A percentile compares a stretch with the other conserved stretches of the same genome.
Conservation (phyloP, 352 stramenopile genomes). For the Phytophthora parvispora region DNA sequence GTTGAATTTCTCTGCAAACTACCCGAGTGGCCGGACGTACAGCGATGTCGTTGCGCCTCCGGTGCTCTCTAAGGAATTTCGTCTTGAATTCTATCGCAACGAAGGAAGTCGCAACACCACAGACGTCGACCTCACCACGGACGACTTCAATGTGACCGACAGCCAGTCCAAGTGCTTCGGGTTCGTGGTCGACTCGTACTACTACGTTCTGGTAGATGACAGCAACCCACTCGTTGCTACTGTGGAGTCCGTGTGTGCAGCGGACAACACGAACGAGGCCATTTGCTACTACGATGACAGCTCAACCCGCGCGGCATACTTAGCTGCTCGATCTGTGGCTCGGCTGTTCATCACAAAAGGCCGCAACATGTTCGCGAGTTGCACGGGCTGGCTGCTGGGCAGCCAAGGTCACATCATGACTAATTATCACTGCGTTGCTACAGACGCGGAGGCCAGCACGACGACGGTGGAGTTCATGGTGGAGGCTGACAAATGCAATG, state of each 20-base stretch:
- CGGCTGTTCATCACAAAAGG: conserved; percentile 26
- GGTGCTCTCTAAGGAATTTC: conserved; percentile 58
- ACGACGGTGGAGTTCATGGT: conserved; percentile 71
- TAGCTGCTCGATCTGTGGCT: conserved; percentile 41
- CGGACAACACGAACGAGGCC: conserved; percentile 63
- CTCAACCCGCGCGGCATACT: conserved; percentile 33
- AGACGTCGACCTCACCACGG: conserved; percentile 8
- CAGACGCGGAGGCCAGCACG: conserved; percentile 31
- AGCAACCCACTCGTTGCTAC: conserved; percentile 45
- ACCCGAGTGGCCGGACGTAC: conserved; percentile 36
- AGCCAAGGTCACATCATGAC: conserved; percentile 66
- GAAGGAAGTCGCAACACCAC: conserved; percentile 4
- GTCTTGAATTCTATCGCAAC: conserved; percentile 66
- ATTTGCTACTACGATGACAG: conserved; percentile 58
- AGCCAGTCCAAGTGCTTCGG: conserved; percentile 52
- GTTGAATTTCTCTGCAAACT: conserved; percentile 50
- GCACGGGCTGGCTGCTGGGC: conserved; percentile 69
- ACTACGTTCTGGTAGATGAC: conserved; percentile 47
- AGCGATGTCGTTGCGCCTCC: conserved; percentile 33
- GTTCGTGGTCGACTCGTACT: conserved; percentile 57
- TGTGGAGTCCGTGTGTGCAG: conserved; percentile 53
- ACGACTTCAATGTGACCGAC: conserved; percentile 27
- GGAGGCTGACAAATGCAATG: conserved; percentile 39
- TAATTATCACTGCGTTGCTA: conserved; percentile 72
- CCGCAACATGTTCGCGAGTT: conserved; percentile 32